A percentile compares a stretch with the other conserved stretches of the same genome.
phyloP scores from a whole-genome alignment of 2,329 filamentous ascomycete genomes.

The Botryotinia globosa region DNA sequence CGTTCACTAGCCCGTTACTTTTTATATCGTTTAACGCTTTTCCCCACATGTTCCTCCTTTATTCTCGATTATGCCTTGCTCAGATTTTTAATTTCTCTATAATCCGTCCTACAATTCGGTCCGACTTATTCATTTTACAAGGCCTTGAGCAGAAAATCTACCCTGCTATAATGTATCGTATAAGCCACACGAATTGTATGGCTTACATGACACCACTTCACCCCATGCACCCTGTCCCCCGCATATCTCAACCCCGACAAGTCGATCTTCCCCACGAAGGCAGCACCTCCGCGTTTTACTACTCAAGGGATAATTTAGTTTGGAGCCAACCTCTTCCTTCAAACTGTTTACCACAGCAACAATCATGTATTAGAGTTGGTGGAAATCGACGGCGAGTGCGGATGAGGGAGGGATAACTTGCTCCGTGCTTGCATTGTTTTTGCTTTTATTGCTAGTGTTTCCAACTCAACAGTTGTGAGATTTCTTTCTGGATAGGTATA shows the following conservation, averaged over 20 bases:
- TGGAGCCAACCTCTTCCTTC: neutral
- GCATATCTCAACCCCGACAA: conserved; percentile 17
- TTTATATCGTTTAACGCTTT: neutral
- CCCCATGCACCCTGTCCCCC: conserved; percentile 20
- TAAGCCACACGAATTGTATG: neutral
- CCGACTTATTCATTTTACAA: conserved; percentile 19
- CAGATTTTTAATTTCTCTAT: neutral
- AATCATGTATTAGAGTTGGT: neutral
- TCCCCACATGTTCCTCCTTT: too few relatives aligned
- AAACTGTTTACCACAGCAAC: neutral
- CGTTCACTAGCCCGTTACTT: neutral
- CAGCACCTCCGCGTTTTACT: conserved; percentile 6
- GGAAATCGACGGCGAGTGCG: neutral
- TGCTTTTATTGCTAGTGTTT: neutral
- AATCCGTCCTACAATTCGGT: conserved; percentile 18
- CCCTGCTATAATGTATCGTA: conserved; percentile 2
- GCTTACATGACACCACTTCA: conserved; percentile 11
- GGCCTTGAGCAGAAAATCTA: conserved; percentile 3
- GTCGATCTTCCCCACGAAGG: conserved; percentile 19
- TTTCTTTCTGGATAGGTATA: neutral
- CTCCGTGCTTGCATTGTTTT: neutral
- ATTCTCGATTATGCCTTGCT: neutral
- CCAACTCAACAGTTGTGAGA: neutral
- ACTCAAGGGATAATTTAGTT: neutral
- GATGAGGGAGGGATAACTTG: neutral